Evolutionary conservation across 2,329 filamentous ascomycete genomes (phyloP), one percentile per base, ranked within the genome.

Genomic region (Aspergillus quadricinctus): DNA sequence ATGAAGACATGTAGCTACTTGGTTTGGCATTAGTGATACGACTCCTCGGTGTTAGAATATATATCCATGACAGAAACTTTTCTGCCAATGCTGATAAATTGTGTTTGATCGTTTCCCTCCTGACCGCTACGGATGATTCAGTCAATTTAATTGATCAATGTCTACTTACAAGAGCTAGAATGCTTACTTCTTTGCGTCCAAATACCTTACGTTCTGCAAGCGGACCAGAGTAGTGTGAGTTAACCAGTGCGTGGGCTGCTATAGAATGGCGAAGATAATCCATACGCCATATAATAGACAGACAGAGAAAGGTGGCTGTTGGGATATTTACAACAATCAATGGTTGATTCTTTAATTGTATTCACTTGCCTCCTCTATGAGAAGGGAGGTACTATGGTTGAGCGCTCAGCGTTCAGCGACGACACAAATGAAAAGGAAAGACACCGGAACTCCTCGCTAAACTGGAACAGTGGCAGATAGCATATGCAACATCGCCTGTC

Each of bases 401-500:
- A 35, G 31, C 11, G 31, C 31, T 35, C 14, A 37, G 31, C 31
- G 31, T 2, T 5, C 23, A 23, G 23, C 23, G 23, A 23, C 23
- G 2, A 23, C 14, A 23, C 25, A 46, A 28, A 49, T 54, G 45
- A 37, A 10, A 45, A 28, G 23, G 3, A 48, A 29, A 54, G 19
- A 50, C 50, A 35, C 60, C 58, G 52, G 54, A 61, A 61, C 62
- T 57, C 61, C 62, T 53, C 52, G 62, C 61, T 62, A 58, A 29
- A 52, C 2, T 23, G 23, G 23, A 25, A 46, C 17, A 14, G 43
- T 11, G 5, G 31, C 14, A 17, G 14, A 35, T 5, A 17, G 31
- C 14, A 35, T 35, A 25, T 46, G 21, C 21, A 23, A 23, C 21
- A 21, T 27, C 28, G 45, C 46, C 54, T 35, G 31, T 72, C 63